These are phyloP conservation scores for Asclepias syriaca DNA, from an alignment of 257 asterid genomes.

Conservation along the genomic window DNA sequence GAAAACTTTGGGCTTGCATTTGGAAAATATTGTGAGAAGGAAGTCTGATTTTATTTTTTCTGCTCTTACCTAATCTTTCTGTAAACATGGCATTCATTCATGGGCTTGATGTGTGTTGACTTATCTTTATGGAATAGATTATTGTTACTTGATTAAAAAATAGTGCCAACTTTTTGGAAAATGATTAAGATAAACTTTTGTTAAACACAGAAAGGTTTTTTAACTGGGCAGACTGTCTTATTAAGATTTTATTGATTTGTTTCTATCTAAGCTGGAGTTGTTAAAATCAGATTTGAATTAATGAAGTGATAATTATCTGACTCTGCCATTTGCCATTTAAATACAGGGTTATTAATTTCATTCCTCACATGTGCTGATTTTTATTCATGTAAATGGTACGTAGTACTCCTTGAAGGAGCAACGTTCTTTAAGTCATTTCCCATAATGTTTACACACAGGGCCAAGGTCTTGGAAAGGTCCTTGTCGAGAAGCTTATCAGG, in stretches of 20 bases:
- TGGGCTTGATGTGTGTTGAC: background rate
- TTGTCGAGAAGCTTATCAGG: constrained; percentile 78
- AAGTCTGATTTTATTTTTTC: background rate
- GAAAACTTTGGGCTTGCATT: background rate
- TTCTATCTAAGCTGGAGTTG: background rate
- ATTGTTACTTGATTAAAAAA: background rate
- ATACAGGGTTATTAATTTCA: background rate
- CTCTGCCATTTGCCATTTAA: background rate
- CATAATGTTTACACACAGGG: constrained; percentile 42
- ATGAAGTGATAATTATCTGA: background rate
- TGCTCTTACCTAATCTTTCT: background rate
- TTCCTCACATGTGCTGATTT: background rate
- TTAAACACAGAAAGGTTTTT: background rate
- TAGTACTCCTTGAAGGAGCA: background rate
- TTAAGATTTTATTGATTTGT: background rate
- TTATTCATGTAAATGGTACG: background rate
- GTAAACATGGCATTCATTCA: background rate
- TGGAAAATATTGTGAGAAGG: background rate
- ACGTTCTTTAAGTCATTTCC: background rate
- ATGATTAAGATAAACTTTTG: background rate
- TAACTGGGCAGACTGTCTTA: background rate
- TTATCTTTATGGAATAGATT: background rate
- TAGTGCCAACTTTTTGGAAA: background rate
- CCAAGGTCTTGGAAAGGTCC: constrained; percentile 92
- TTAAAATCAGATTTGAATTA: background rate